Conservation (phyloP, 2,329 filamentous ascomycete species). For the Fusarium cyanostomum region DNA sequence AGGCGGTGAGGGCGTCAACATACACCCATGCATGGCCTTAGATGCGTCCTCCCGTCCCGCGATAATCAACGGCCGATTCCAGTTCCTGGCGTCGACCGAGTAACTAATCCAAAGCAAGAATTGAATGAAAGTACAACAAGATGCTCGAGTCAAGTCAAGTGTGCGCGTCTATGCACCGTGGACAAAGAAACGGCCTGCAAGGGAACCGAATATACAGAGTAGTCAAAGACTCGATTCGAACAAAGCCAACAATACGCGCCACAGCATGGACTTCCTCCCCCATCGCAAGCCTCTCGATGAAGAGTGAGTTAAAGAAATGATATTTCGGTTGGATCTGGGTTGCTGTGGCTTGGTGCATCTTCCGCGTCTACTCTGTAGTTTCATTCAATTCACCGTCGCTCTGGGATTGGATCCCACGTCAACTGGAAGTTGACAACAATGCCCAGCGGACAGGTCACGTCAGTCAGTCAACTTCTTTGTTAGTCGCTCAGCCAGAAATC, state of each 20-base stretch:
- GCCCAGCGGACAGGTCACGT: slow-evolving; percentile 12
- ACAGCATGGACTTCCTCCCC: slow-evolving; percentile 19
- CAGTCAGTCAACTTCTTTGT: slow-evolving; percentile 8
- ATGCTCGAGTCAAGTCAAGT: background rate
- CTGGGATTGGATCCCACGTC: slow-evolving; percentile 22
- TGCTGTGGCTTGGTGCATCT: slow-evolving; percentile 22
- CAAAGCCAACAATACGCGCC: slow-evolving; percentile 13
- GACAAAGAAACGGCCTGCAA: slow-evolving; percentile 27
- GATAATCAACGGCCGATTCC: slow-evolving; percentile 28
- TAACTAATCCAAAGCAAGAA: slow-evolving; percentile 28
- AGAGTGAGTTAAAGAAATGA: slow-evolving; percentile 5
- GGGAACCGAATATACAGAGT: background rate
- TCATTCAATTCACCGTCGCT: slow-evolving; percentile 13
- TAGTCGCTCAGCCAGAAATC: slow-evolving; percentile 19
- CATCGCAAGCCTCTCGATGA: slow-evolving; percentile 16
- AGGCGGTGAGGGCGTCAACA: slow-evolving; percentile 41
- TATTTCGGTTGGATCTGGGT: slow-evolving; percentile 11
- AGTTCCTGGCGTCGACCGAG: slow-evolving; percentile 38
- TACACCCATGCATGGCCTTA: slow-evolving; percentile 31
- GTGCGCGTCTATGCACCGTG: background rate
- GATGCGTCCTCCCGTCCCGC: slow-evolving; percentile 34
- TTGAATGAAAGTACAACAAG: slow-evolving; percentile 15
- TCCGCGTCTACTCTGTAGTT: slow-evolving; percentile 6
- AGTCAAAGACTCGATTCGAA: slow-evolving; percentile 14
- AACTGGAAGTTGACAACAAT: slow-evolving; percentile 7